These are phyloP conservation scores for Ramalina peruviana DNA, from an alignment of 495 filamentous ascomycete genomes.

Conservation along the genomic window DNA sequence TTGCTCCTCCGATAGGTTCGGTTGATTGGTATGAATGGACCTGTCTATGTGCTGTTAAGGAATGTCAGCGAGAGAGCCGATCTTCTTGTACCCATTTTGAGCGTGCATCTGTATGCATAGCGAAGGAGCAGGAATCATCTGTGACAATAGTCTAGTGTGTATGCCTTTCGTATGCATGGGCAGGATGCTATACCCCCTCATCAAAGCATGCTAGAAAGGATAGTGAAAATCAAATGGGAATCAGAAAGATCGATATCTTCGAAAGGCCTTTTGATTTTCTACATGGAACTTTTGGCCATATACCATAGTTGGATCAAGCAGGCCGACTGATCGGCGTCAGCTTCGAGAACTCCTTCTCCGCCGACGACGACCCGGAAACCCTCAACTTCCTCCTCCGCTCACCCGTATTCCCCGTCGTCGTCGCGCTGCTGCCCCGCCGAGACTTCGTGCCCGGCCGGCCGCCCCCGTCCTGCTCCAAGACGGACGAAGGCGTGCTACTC, in stretches of 20 bases:
- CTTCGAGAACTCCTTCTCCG: slow-evolving; percentile 2
- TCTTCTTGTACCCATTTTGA: too few species aligned
- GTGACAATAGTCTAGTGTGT: too few species aligned
- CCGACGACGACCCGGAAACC: slow-evolving; percentile 2
- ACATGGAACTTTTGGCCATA: neutral
- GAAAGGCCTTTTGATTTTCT: neutral
- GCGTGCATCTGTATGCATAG: too few species aligned
- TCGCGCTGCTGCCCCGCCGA: slow-evolving; percentile 10
- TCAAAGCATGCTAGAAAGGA: too few species aligned
- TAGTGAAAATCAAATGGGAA: neutral
- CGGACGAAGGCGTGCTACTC: slow-evolving; percentile 29
- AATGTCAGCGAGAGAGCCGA: too few species aligned
- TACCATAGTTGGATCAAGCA: slow-evolving; percentile 2
- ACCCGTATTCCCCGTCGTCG: slow-evolving; percentile 8
- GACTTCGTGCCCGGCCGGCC: neutral
- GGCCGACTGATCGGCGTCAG: slow-evolving; percentile 9
- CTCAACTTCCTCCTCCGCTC: slow-evolving; percentile 15
- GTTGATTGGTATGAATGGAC: too few species aligned
- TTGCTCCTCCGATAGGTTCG: too few species aligned
- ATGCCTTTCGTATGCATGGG: too few species aligned
- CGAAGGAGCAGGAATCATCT: too few species aligned
- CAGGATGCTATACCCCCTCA: too few species aligned
- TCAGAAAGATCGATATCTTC: too few species aligned
- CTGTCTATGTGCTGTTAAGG: too few species aligned
- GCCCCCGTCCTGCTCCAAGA: slow-evolving; percentile 9